Percentiles rank a stretch among this genome's conserved stretches.
phyloP scores from a whole-genome alignment of 345 rosid species.

The Luvunga scandens region DNA sequence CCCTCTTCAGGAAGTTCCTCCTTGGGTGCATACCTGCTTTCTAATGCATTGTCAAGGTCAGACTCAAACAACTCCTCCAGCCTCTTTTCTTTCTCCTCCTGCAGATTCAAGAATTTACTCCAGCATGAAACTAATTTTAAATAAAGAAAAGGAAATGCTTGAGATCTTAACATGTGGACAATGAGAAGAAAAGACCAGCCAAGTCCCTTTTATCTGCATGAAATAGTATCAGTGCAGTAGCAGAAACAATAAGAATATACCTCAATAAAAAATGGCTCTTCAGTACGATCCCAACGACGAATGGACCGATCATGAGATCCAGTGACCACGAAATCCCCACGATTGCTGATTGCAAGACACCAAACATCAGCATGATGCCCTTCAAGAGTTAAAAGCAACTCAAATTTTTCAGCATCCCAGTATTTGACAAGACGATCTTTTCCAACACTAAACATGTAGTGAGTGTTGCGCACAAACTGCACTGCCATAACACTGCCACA shows the following conservation, averaged over 20 bases:
- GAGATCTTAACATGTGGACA: neutral
- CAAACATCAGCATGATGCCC: constrained; percentile 95
- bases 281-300: constrained; percentile 98
- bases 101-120: constrained; percentile 26
- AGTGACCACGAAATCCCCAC: constrained; percentile 92
- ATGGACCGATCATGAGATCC: constrained; percentile 98
- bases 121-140: neutral
- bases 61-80: constrained; percentile 90
- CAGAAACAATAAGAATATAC: constrained; percentile 42
- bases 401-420: constrained; percentile 99
- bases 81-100: constrained; percentile 98
- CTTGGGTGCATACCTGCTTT: constrained; percentile 50
- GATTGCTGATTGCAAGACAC: constrained; percentile 83
- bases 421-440: constrained; percentile 90
- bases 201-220: neutral
- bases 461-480: constrained; percentile 87
- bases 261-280: constrained; percentile 96
- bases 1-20: constrained; percentile 95
- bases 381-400: constrained; percentile 84
- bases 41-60: constrained; percentile 69
- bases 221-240: too few relatives aligned
- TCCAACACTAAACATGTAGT: constrained; percentile 89
- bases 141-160: neutral
- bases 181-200: neutral
- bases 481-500: constrained; percentile 87